Evolutionary conservation across 805 yeast species (phyloP), one percentile per base, ranked within the genome.

Genomic region (Yarrowia yakushimensis): DNA sequence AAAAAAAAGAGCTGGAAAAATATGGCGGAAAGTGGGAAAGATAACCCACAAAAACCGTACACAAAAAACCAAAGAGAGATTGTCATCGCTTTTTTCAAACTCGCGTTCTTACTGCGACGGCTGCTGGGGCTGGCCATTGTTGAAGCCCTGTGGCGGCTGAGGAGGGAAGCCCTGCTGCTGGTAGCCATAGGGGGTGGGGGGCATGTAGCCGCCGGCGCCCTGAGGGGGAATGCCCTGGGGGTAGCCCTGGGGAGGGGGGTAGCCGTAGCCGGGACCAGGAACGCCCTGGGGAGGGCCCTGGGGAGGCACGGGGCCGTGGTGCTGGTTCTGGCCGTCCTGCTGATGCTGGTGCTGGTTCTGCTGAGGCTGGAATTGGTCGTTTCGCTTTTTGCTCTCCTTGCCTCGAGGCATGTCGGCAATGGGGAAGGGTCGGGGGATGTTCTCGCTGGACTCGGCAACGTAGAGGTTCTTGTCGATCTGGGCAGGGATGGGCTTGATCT

Each of bases 401-500:
- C 70, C 63, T 48, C 65, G 63, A 34, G 73, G 71, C 60, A 70
- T 63, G n/a, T 68, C 71, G 15, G 87, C 87, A 64, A 88, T 82
- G 69, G 88, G 88, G 81, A 90, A 87, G n/a, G 97, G 97, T 72
- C 85, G 85, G 70, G 97, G 97, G 63, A 91, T 88, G 20, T 85
- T 79, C 20, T 82, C 83, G 59, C 82, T 81, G 23, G 67, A 62
- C 20, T 65, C 66, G 48, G 92, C 93, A 60, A 92, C 98, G 72
- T 94, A 94, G 68, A 94, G 81, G 13, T 87, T 81, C 75, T 85
- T 86, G 77, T 94, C 98, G 70, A 94, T 94, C 59, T 84, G 83
- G n/a, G 90, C 86, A 37, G 99, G 99, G 68, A 94, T 94, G 65
- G 98, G 97, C 73, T 89, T 90, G 75, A 94, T 94, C 73, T 94